Conservation (phyloP, 163 green algal genomes). For the Trebouxiophyceae sp. region DNA sequence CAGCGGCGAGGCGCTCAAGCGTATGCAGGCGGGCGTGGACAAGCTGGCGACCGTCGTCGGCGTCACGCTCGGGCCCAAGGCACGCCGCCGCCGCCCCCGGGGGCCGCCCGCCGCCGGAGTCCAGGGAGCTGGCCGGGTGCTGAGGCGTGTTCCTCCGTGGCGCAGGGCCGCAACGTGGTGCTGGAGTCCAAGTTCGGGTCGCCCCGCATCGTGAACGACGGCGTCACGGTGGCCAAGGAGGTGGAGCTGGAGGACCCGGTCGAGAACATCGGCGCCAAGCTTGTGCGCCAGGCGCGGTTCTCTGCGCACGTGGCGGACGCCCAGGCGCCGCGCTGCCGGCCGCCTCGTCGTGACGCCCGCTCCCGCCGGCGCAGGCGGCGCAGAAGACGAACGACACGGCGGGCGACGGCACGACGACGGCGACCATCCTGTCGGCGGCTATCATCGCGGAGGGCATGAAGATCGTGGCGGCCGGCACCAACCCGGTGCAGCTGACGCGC, state of each 20-base stretch:
- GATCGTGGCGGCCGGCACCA: conserved; percentile 88
- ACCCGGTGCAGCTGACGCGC: conserved; percentile 90
- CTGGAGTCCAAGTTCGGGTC: conserved; percentile 99
- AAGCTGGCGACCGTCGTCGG: conserved; percentile 98
- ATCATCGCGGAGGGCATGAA: conserved; percentile 99
- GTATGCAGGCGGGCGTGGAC: conserved; percentile 94
- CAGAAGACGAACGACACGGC: conserved; percentile 95
- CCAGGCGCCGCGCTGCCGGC: too few relatives aligned
- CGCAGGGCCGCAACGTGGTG: conserved; percentile 98
- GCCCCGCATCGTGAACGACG: conserved; percentile 99
- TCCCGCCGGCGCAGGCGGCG: conserved; percentile 53
- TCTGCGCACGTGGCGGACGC: too few relatives aligned
- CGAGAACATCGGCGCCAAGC: conserved; percentile 98
- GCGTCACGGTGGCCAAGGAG: conserved; percentile 90
- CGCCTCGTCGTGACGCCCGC: neutral
- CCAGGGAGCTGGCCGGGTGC: too few relatives aligned
- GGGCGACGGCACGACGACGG: conserved; percentile 98
- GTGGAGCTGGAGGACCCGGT: conserved; percentile 98
- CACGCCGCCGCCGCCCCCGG: conserved; percentile 4
- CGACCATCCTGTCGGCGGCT: conserved; percentile 91
- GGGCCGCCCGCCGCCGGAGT: neutral
- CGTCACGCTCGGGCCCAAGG: conserved; percentile 98
- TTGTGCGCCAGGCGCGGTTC: conserved; percentile 96
- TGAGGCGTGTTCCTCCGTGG: too few relatives aligned
- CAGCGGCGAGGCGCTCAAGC: conserved; percentile 93